Percentiles rank a stretch among this genome's conserved stretches.
These are phyloP conservation scores for Coleophoma cylindrospora DNA, from an alignment of 2,329 filamentous ascomycete genomes.

Conservation along the genomic window DNA sequence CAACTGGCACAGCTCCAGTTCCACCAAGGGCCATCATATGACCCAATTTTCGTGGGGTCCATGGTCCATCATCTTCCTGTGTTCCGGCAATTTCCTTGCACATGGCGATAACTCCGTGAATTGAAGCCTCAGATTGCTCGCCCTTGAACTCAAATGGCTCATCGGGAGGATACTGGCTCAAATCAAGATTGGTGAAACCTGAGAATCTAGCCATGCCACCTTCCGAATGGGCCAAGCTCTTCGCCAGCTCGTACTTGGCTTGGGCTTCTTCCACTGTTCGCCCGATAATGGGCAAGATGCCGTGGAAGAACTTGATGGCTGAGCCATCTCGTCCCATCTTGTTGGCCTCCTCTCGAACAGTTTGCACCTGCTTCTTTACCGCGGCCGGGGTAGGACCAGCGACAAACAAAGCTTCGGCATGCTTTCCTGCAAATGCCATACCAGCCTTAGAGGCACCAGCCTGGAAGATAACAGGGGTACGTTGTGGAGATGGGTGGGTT, in stretches of 20 bases:
- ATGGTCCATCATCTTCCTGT: conserved; percentile 46
- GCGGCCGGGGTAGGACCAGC: conserved; percentile 56
- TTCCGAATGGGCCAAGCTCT: neutral
- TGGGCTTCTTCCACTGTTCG: too few relatives aligned
- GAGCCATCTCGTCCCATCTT: too few relatives aligned
- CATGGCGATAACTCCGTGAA: conserved; percentile 34
- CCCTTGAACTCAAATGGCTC: too few relatives aligned
- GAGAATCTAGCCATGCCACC: neutral
- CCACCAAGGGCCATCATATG: conserved; percentile 64
- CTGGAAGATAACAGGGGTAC: conserved; percentile 63
- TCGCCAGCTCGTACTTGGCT: too few relatives aligned
- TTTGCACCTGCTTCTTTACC: conserved; percentile 53
- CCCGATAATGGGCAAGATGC: too few relatives aligned
- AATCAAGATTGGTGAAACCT: neutral
- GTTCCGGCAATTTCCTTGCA: conserved; percentile 7
- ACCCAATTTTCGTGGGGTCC: conserved; percentile 67
- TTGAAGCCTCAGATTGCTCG: conserved; percentile 19
- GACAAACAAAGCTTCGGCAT: conserved; percentile 67
- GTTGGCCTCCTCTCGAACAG: conserved; percentile 50
- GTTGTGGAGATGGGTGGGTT: conserved; percentile 58
- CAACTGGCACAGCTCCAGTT: conserved; percentile 47
- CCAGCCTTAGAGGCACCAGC: conserved; percentile 62
- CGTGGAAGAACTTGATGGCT: too few relatives aligned
- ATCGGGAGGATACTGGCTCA: too few relatives aligned
- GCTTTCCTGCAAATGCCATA: conserved; percentile 56